Conservation (phyloP, 2,329 filamentous ascomycete species). For the Paecilomyces sp. region DNA sequence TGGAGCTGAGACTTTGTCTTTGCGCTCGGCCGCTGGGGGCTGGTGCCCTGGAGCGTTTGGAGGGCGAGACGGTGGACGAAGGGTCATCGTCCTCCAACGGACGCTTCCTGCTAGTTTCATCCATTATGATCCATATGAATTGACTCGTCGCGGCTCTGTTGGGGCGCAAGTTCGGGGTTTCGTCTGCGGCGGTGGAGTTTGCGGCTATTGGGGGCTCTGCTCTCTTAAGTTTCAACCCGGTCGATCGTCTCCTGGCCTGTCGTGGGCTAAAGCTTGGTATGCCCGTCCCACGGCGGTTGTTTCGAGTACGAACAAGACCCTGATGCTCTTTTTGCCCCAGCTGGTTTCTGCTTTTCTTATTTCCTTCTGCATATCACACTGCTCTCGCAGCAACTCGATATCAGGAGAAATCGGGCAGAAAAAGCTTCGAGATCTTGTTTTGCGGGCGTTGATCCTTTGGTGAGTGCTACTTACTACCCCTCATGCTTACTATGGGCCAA, state of each 20-base stretch:
- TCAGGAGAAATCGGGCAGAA: not conserved
- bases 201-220: not conserved
- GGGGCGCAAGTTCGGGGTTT: conserved; percentile 2
- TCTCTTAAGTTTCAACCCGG: not conserved
- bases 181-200: conserved; percentile 3
- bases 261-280: not conserved
- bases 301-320: not conserved
- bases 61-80: not conserved
- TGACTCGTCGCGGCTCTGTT: not conserved
- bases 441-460: not conserved
- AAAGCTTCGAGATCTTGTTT: not conserved
- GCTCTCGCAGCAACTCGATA: not conserved
- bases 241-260: not conserved
- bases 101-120: not conserved
- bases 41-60: not conserved
- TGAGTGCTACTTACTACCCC: not conserved
- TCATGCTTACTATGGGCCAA: not conserved
- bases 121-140: not conserved
- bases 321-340: not conserved
- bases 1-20: not conserved
- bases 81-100: not conserved
- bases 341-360: not conserved
- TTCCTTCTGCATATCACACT: not conserved
- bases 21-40: not conserved
- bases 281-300: not conserved